phyloP scores from a whole-genome alignment of 768 basidiomycete genomes.

The Tephrocybe sp. region DNA sequence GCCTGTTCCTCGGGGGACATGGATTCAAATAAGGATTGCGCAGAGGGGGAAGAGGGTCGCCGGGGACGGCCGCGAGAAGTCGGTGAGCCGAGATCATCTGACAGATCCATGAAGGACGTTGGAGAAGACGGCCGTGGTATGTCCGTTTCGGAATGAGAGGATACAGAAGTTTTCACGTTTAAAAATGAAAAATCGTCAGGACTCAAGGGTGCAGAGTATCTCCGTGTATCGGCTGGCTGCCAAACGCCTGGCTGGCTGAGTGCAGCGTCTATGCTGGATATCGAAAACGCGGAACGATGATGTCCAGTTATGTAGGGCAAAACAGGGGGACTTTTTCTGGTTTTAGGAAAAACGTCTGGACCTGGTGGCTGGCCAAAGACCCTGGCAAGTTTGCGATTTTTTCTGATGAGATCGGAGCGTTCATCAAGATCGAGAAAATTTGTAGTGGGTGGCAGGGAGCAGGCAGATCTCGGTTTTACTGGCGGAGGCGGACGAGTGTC shows the following conservation, averaged over 20 bases:
- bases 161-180: slow-evolving; percentile 13
- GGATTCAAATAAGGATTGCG: slow-evolving; percentile 46
- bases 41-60: slow-evolving; percentile 34
- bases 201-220: slow-evolving; percentile 55
- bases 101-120: slow-evolving; percentile 64
- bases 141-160: slow-evolving; percentile 20
- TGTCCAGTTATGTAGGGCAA: slow-evolving; percentile 19
- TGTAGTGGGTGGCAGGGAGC: slow-evolving; percentile 54
- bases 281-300: slow-evolving; percentile 20
- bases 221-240: slow-evolving; percentile 37
- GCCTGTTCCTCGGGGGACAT: slow-evolving; percentile 49
- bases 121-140: slow-evolving; percentile 27
- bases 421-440: slow-evolving; percentile 63
- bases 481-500: slow-evolving; percentile 22
- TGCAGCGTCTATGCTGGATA: slow-evolving; percentile 18
- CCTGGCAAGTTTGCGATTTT: slow-evolving; percentile 75
- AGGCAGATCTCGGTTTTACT: slow-evolving; percentile 19
- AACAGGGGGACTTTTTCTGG: slow-evolving; percentile 4
- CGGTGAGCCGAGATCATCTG: slow-evolving; percentile 51
- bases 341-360: slow-evolving; percentile 32
- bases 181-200: slow-evolving; percentile 40
- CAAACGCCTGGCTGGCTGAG: slow-evolving; percentile 23
- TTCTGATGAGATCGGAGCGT: slow-evolving; percentile 69
- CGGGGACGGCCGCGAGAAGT: slow-evolving; percentile 24
- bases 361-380: slow-evolving; percentile 72